phyloP scores from a whole-genome alignment of 805 yeast species.

The Teunomyces lycoperdinae region DNA sequence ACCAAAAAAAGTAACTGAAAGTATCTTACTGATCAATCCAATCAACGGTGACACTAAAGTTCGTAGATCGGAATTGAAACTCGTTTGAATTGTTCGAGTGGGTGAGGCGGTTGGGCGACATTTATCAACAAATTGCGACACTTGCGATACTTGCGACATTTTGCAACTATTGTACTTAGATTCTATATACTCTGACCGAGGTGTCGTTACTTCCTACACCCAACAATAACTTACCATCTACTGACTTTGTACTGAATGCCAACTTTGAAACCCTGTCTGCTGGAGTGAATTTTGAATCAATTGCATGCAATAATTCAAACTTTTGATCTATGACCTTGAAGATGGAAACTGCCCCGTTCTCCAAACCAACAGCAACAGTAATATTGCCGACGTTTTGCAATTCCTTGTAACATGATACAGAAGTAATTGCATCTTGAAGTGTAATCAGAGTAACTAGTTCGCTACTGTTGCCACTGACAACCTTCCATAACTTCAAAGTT shows the following conservation, averaged over 20 bases:
- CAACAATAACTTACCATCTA: constrained; percentile 30
- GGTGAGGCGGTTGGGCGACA: constrained; percentile 1
- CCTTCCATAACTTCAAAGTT: constrained; percentile 68
- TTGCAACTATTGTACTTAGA: constrained; percentile 9
- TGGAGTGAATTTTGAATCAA: constrained; percentile 50
- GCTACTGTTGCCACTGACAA: constrained; percentile 31
- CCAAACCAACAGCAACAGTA: constrained; percentile 64
- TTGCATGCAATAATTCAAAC: constrained; percentile 20
- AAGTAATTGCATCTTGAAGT: constrained; percentile 59
- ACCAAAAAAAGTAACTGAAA: background rate
- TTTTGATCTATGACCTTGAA: constrained; percentile 32
- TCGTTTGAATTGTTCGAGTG: constrained; percentile 1
- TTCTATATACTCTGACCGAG: constrained; percentile 49
- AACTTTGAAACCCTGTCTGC: constrained; percentile 60
- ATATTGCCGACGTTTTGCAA: constrained; percentile 24
- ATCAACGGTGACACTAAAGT: background rate
- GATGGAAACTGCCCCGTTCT: constrained; percentile 57
- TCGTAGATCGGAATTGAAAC: background rate
- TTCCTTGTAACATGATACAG: constrained; percentile 50
- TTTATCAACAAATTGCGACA: background rate
- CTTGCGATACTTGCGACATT: background rate
- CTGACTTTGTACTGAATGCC: constrained; percentile 45
- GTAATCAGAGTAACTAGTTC: constrained; percentile 41
- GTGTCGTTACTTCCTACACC: constrained; percentile 68
- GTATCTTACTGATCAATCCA: background rate